Evolutionary conservation across 2,329 filamentous ascomycete species (phyloP), one percentile per base, ranked within the genome.

Genomic region (Aspergillus puulaauensis): DNA sequence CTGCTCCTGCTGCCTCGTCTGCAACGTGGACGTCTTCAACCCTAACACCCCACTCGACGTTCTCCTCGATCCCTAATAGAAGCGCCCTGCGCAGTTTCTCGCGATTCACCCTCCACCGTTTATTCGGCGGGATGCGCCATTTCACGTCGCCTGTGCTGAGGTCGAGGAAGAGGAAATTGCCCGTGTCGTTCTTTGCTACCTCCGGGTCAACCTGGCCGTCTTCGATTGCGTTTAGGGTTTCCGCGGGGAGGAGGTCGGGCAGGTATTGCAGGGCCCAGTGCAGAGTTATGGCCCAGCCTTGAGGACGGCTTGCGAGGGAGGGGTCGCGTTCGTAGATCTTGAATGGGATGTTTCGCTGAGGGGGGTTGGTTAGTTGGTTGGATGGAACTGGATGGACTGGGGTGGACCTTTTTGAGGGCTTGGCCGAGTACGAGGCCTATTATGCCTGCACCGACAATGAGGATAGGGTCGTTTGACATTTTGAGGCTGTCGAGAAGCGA

Each of bases 301-400:
- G 68, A 6, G 60, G 63, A 7, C 69, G 65, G 6, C 60, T 56
- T 43, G 62, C 50, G 15, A 65, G 63, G 15, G 55, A 64, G n/a
- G 59, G 57, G 59, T 72, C 70, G 23, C 68, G 66, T 31, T 72
- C 70, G 55, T 64, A 71, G 15, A 72, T 67, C 37, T 64, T 55
- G 37, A 70, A 72, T 33, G 70, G 67, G 31, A 72, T 71, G 14
- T 63, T 63, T 52, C 61, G 66, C 55, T 70, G 52, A 17, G 2
- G 35, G 35, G 3, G 24, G 4, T 12, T 37, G 33, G 39, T 47
- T 37, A 37, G 35, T 37, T 11, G 27, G 14, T 37, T 37, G 14
- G 2, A 15, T 14, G 6, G 35, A 8, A n/a, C 5, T 37, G 14
- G 35, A n/a, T 37, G 35, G 35, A 37, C 5, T 15, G 35, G 35